These are phyloP conservation scores for Hygrophorus russula DNA, from an alignment of 768 basidiomycete genomes.

Conservation along the genomic window DNA sequence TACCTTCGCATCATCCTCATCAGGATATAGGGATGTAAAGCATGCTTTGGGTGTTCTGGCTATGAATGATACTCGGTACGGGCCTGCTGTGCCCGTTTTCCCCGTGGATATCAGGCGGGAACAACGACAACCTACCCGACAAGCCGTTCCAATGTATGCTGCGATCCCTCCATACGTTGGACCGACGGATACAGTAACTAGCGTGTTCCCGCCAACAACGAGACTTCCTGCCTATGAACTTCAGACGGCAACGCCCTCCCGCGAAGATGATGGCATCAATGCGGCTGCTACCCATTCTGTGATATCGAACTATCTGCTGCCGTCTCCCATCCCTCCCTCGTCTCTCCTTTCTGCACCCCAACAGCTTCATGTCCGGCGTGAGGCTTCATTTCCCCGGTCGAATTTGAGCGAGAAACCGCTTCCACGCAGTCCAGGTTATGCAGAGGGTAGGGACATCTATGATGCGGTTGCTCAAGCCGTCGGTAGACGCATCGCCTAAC, in stretches of 20 bases:
- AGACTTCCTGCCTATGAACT: neutral
- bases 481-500: neutral
- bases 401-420: neutral
- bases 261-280: neutral
- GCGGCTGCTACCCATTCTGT: neutral
- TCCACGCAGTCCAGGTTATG: neutral
- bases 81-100: constrained; percentile 13
- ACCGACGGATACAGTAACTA: neutral
- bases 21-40: constrained; percentile 9
- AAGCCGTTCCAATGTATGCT: neutral
- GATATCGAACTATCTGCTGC: neutral
- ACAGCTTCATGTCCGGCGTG: neutral
- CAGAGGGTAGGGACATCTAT: neutral
- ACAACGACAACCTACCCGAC: constrained; percentile 1
- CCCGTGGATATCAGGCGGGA: constrained; percentile 2
- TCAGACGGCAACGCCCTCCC: neutral
- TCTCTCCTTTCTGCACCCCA: neutral
- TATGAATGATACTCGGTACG: constrained; percentile 7
- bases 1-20: constrained; percentile 9
- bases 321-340: neutral
- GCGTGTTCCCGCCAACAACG: neutral
- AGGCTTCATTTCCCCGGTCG: neutral
- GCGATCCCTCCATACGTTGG: neutral
- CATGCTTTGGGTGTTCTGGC: constrained; percentile 12
- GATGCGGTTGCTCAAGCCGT: neutral